A percentile compares a stretch with the other conserved stretches of the same genome.
phyloP scores from a whole-genome alignment of 768 basidiomycete genomes.

The Tubosaeta sp. region DNA sequence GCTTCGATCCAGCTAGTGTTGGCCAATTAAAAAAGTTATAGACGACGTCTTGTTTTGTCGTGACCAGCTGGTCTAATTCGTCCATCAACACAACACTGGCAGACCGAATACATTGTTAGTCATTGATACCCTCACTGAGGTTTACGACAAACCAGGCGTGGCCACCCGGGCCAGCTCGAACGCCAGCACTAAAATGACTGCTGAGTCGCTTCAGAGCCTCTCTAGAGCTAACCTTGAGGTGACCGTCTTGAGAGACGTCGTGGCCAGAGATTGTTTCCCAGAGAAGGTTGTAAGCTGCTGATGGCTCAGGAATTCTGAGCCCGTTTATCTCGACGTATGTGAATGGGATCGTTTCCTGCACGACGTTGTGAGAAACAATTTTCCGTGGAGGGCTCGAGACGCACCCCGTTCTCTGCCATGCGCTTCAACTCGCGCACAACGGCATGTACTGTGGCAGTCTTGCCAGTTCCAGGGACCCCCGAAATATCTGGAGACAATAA shows the following conservation, averaged over 20 bases:
- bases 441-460: conserved; percentile 96
- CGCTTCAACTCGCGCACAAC: conserved; percentile 86
- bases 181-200: conserved; percentile 67
- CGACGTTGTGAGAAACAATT: not conserved
- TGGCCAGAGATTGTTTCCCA: conserved; percentile 93
- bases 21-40: conserved; percentile 99
- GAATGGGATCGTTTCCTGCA: conserved; percentile 88
- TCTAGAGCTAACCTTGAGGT: conserved; percentile 66
- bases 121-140: not conserved
- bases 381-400: conserved; percentile 18
- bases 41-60: conserved; percentile 94
- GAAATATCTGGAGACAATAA: conserved; percentile 69
- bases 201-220: conserved; percentile 79
- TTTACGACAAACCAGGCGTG: conserved; percentile 73
- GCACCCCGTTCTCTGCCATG: conserved; percentile 77
- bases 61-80: conserved; percentile 95
- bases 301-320: conserved; percentile 85
- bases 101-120: conserved; percentile 3
- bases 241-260: conserved; percentile 56
- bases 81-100: conserved; percentile 94
- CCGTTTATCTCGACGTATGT: conserved; percentile 98
- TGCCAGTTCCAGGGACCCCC: conserved; percentile 98
- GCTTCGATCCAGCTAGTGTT: conserved; percentile 77
- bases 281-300: conserved; percentile 86
- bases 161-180: conserved; percentile 65